Evolutionary conservation across 1,284 basidiomycete genomes (phyloP), one percentile per base, ranked within the genome.

Genomic region (Leccinum subrobustum): DNA sequence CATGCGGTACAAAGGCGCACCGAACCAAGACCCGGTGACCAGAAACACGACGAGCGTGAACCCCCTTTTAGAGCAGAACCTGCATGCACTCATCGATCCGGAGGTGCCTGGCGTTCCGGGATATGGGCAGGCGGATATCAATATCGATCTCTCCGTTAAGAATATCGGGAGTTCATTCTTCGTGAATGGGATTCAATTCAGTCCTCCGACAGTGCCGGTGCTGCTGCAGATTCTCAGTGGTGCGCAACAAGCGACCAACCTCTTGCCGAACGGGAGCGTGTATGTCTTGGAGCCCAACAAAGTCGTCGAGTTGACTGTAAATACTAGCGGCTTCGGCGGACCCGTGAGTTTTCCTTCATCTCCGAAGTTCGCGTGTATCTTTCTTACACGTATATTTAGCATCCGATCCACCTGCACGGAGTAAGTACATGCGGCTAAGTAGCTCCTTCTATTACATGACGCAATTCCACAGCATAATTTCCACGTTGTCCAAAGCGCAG

Each of bases 1-100:
- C 60, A 67, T 87, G 11, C 78, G 81, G 31, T 88, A 88, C 67
- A 64, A 55, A 0, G 79, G 80, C 8, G 84, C 85, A 2, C 64
- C 71, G 0, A 61, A 57, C 3, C 60, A 53, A 3, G 81, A 84
- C 16, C 84, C 82, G 0, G 76, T 67, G 3, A 76, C 77, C 0
- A 63, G 60, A 0, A 67, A 70, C 31, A 64, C 65, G 0, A 63
- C 69, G 1, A 71, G 65, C 59, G 64, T 64, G 1, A 65, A 66
- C 2, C 63, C 70, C 4, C 58, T 78, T 29, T 6, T 65, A 20
- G 78, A 79, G 55, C 66, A 66, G 12, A 69, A 75, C 52, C 63
- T 80, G 1, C 74, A 75, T 44, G 65, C 77, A 5, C 64, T 78
- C 4, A 53, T 67, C 16, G 68, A 75, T 58, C 71, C 76, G n/a